phyloP scores from a whole-genome alignment of 140 eudicot genomes.

The Anethum foeniculum region DNA sequence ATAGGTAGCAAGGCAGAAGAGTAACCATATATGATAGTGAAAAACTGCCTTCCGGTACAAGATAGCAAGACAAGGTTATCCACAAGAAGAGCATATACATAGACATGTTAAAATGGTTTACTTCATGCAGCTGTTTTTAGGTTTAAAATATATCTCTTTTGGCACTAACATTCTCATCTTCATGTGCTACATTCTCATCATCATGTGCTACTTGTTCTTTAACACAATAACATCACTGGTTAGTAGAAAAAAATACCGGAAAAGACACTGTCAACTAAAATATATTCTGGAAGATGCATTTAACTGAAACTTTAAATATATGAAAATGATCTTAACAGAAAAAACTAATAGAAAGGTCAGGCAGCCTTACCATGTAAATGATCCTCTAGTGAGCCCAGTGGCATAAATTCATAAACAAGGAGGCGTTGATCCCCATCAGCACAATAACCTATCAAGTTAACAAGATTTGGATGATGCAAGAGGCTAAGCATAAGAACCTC shows the following conservation, averaged over 20 bases:
- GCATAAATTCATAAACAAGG: conserved; percentile 96
- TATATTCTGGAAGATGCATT: background rate
- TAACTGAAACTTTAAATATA: background rate
- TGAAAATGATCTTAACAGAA: background rate
- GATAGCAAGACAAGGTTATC: background rate
- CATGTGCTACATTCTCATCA: background rate
- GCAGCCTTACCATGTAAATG: conserved; percentile 83
- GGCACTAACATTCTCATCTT: background rate
- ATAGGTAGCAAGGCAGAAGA: background rate
- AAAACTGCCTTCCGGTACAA: background rate
- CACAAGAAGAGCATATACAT: background rate
- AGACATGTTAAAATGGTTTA: background rate
- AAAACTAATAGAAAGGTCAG: background rate
- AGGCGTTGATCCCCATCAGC: conserved; percentile 98
- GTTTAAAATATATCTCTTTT: background rate
- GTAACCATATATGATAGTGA: background rate
- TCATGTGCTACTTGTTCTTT: background rate
- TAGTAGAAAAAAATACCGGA: background rate
- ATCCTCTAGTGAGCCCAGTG: conserved; percentile 94
- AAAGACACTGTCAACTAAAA: background rate
- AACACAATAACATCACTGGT: background rate
- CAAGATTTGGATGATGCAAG: conserved; percentile 86
- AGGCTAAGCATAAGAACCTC: conserved; percentile 99
- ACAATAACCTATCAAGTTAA: conserved; percentile 94
- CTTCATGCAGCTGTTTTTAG: background rate